phyloP scores from a whole-genome alignment of 805 yeast species.

The Candida sonorensis region DNA sequence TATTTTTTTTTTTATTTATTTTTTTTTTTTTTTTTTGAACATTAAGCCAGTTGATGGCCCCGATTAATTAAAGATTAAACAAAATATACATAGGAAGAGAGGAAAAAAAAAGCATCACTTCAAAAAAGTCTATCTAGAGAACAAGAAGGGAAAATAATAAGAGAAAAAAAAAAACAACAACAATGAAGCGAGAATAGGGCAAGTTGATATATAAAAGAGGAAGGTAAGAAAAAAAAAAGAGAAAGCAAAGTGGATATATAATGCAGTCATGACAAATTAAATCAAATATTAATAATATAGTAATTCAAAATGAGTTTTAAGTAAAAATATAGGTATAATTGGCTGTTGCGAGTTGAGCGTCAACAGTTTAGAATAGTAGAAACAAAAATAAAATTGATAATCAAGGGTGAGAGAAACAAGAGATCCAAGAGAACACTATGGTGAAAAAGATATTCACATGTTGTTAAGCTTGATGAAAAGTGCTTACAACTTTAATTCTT shows the following conservation, averaged over 20 bases:
- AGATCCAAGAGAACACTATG: too few relatives aligned
- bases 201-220: slow-evolving; percentile 1
- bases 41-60: slow-evolving; percentile 23
- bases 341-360: slow-evolving; percentile 27
- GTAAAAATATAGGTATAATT: too few relatives aligned
- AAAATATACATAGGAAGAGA: background rate
- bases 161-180: slow-evolving; percentile 2
- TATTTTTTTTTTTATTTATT: too few relatives aligned
- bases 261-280: too few relatives aligned
- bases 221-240: background rate
- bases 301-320: too few relatives aligned
- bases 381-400: too few relatives aligned
- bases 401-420: background rate
- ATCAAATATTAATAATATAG: background rate
- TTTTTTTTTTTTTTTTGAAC: too few relatives aligned
- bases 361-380: slow-evolving; percentile 6
- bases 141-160: too few relatives aligned
- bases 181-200: slow-evolving; percentile 1
- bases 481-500: slow-evolving; percentile 54
- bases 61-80: slow-evolving; percentile 9
- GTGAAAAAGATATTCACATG: too few relatives aligned
- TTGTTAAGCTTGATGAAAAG: too few relatives aligned
- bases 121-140: too few relatives aligned
- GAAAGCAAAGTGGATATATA: background rate
- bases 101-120: background rate